phyloP scores from a whole-genome alignment of 805 yeast species.

The Metschnikowia lachancei region DNA sequence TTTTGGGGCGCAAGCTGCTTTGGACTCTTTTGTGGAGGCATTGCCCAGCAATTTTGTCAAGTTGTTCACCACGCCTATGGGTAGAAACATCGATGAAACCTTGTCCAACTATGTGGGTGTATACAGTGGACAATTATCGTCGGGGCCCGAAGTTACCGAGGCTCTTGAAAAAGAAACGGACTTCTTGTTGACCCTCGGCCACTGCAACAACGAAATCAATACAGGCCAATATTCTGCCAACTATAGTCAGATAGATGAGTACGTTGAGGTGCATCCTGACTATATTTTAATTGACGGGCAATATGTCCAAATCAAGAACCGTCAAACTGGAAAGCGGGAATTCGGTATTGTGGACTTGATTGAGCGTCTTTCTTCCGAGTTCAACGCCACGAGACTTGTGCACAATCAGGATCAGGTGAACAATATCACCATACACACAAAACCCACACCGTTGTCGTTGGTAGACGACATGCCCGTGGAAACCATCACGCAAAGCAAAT shows the following conservation, averaged over 20 bases:
- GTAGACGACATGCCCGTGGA: constrained; percentile 12
- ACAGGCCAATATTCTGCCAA: constrained; percentile 26
- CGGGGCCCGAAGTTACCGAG: constrained; percentile 18
- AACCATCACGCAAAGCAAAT: constrained; percentile 30
- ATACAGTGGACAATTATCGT: constrained; percentile 60
- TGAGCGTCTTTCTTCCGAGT: constrained; percentile 25
- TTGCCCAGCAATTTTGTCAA: constrained; percentile 36
- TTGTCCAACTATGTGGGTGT: constrained; percentile 63
- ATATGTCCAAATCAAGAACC: constrained; percentile 21
- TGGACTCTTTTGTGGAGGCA: constrained; percentile 50
- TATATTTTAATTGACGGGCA: constrained; percentile 37
- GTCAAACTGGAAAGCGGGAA: constrained; percentile 23
- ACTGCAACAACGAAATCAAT: constrained; percentile 40
- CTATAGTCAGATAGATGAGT: constrained; percentile 23
- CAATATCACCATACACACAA: constrained; percentile 20
- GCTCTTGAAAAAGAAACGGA: constrained; percentile 52
- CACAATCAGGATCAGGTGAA: constrained; percentile 12
- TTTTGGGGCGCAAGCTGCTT: constrained; percentile 44
- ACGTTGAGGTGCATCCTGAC: constrained; percentile 43
- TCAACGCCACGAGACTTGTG: constrained; percentile 17
- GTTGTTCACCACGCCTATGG: constrained; percentile 59
- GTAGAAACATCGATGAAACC: constrained; percentile 77
- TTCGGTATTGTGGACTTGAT: constrained; percentile 35
- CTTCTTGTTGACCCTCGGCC: constrained; percentile 68
- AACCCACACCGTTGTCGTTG: constrained; percentile 11